Conservation (phyloP, 352 stramenopile genomes). For the Pythium grandisporangium region DNA sequence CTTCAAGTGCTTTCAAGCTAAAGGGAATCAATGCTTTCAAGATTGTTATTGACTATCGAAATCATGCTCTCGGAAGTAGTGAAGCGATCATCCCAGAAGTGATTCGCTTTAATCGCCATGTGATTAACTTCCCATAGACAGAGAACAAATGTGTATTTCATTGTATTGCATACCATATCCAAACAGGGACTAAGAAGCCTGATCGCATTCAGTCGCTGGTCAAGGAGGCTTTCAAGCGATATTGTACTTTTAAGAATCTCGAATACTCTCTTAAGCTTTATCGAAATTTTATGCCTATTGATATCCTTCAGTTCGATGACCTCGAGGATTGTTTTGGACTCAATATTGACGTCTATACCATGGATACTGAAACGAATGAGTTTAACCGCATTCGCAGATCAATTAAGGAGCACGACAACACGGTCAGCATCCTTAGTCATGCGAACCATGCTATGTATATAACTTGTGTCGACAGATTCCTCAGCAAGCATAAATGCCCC, state of each 20-base stretch:
- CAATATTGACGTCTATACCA: slow-evolving; percentile 5
- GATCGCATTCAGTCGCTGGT: not conserved
- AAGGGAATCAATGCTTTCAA: slow-evolving; percentile 11
- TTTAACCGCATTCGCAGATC: slow-evolving; percentile 1
- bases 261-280: not conserved
- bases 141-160: slow-evolving; percentile 8
- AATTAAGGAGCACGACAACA: slow-evolving; percentile 2
- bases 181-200: not conserved
- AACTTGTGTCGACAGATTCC: slow-evolving; percentile 1
- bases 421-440: slow-evolving; percentile 8
- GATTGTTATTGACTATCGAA: slow-evolving; percentile 9
- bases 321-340: slow-evolving; percentile 5
- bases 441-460: slow-evolving; percentile 14
- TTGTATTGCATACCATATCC: slow-evolving; percentile 5
- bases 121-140: slow-evolving; percentile 16
- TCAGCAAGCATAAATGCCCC: slow-evolving; percentile 3
- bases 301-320: slow-evolving; percentile 7
- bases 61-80: slow-evolving; percentile 10
- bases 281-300: not conserved
- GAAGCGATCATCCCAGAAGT: slow-evolving; percentile 5
- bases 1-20: slow-evolving; percentile 4
- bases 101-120: slow-evolving; percentile 9
- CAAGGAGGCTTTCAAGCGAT: slow-evolving; percentile 3
- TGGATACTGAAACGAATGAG: slow-evolving; percentile 4
- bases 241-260: slow-evolving; percentile 1